Evolutionary conservation across 305 asterid genomes (phyloP).

Genomic region (Caryopteris hybrid): DNA sequence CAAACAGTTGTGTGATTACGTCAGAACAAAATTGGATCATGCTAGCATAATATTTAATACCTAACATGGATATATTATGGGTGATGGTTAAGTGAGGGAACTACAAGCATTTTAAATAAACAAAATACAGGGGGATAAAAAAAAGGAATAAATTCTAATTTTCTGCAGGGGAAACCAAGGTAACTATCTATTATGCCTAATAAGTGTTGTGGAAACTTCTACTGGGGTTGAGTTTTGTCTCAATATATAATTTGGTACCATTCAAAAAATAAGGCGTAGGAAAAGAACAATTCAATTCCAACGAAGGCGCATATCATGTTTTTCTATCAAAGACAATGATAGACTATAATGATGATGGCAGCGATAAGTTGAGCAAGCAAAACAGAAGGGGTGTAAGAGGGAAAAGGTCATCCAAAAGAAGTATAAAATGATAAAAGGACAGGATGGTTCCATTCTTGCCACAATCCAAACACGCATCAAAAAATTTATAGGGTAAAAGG

Average conservation of each 20-base stretch:
- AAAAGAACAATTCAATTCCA: neutral
- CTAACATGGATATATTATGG: no score
- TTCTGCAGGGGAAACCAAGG: neutral
- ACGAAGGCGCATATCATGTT: no score
- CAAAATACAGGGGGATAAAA: neutral
- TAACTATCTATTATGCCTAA: no score
- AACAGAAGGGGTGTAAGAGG: neutral
- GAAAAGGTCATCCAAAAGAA: neutral
- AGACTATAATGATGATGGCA: no score
- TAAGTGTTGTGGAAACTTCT: no score
- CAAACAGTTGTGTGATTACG: slow-evolving; percentile 16
- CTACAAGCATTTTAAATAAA: neutral
- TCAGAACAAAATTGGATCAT: neutral
- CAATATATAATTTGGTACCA: neutral
- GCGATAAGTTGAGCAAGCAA: neutral
- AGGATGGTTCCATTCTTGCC: neutral
- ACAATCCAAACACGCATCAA: neutral
- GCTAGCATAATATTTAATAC: no score
- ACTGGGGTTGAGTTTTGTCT: neutral
- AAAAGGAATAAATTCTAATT: neutral
- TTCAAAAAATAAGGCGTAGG: neutral
- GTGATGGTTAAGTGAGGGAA: no score
- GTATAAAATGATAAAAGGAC: neutral
- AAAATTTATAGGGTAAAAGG: slow-evolving; percentile 10
- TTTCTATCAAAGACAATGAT: no score